Evolutionary conservation across 495 filamentous ascomycete genomes (phyloP).

Genomic region (Tetracladium setigerum): DNA sequence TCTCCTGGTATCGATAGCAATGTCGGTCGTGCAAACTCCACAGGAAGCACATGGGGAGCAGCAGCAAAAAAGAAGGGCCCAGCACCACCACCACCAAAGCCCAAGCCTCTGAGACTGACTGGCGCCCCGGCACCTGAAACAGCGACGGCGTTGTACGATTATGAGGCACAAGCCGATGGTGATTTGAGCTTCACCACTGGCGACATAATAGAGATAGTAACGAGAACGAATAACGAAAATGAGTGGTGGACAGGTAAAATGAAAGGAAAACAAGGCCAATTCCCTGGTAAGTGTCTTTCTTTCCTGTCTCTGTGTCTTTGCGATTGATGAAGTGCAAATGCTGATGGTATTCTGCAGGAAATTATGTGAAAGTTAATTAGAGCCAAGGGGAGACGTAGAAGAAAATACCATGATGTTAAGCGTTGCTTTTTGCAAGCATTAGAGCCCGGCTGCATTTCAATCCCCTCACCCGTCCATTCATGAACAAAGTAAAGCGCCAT

Average conservation of each 20-base stretch:
- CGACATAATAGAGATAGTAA: slow-evolving; percentile 83
- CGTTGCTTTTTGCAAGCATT: not conserved
- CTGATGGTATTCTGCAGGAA: slow-evolving; percentile 26
- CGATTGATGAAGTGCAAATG: not conserved
- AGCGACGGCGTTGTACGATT: slow-evolving; percentile 85
- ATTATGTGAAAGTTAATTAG: slow-evolving; percentile 31
- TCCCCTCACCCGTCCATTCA: no score
- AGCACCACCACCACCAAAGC: slow-evolving; percentile 85
- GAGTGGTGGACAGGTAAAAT: slow-evolving; percentile 93
- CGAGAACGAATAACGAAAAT: slow-evolving; percentile 76
- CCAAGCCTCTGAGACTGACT: slow-evolving; percentile 72
- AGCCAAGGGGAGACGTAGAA: not conserved
- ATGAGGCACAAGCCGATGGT: slow-evolving; percentile 89
- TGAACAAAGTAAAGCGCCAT: no score
- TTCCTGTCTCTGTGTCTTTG: not conserved
- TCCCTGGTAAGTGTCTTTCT: slow-evolving; percentile 64
- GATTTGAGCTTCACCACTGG: slow-evolving; percentile 89
- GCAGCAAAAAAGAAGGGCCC: slow-evolving; percentile 73
- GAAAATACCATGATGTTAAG: not conserved
- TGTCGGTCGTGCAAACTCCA: slow-evolving; percentile 43
- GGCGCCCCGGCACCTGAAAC: slow-evolving; percentile 61
- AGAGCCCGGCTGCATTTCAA: not conserved
- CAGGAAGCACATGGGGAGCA: slow-evolving; percentile 49
- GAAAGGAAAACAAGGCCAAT: slow-evolving; percentile 76
- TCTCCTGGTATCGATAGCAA: slow-evolving; percentile 26